These are phyloP conservation scores for Coemansia sp. DNA, from an alignment of 192 early-diverging fungal species.

Conservation along the genomic window DNA sequence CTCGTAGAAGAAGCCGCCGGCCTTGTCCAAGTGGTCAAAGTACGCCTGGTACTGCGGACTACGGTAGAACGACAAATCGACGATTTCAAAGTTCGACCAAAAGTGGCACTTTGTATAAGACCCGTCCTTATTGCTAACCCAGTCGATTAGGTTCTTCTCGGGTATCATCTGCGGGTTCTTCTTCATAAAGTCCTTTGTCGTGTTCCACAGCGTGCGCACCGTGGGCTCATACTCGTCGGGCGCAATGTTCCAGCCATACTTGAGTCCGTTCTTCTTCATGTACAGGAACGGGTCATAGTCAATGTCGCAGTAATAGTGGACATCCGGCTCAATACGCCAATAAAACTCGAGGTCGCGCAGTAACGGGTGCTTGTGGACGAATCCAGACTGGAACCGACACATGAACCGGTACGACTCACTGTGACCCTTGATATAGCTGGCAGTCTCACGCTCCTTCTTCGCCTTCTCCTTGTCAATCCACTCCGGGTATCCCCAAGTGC, in stretches of 20 bases:
- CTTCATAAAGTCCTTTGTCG: constrained; percentile 23
- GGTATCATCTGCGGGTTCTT: constrained; percentile 33
- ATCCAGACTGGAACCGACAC: constrained; percentile 49
- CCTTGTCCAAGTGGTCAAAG: constrained; percentile 73
- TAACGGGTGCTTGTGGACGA: constrained; percentile 42
- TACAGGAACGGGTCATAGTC: constrained; percentile 50
- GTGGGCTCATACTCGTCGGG: constrained; percentile 32
- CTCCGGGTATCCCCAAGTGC: constrained; percentile 40
- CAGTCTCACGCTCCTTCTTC: constrained; percentile 8
- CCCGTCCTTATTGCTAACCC: constrained; percentile 36
- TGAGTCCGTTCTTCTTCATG: constrained; percentile 40
- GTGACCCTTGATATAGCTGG: constrained; percentile 26
- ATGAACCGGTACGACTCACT: constrained; percentile 39
- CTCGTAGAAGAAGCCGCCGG: constrained; percentile 90
- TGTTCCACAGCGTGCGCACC: constrained; percentile 44
- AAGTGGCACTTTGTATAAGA: constrained; percentile 71
- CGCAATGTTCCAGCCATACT: constrained; percentile 46
- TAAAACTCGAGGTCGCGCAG: constrained; percentile 49
- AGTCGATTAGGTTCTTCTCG: constrained; percentile 32
- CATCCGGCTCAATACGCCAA: constrained; percentile 58
- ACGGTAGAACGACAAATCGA: constrained; percentile 69
- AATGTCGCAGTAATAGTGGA: constrained; percentile 52
- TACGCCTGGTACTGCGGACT: constrained; percentile 60
- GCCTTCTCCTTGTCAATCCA: constrained; percentile 46
- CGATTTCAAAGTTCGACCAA: constrained; percentile 93